Evolutionary conservation across 306 rosid species (phyloP).

Genomic region (Castanea mollissima): DNA sequence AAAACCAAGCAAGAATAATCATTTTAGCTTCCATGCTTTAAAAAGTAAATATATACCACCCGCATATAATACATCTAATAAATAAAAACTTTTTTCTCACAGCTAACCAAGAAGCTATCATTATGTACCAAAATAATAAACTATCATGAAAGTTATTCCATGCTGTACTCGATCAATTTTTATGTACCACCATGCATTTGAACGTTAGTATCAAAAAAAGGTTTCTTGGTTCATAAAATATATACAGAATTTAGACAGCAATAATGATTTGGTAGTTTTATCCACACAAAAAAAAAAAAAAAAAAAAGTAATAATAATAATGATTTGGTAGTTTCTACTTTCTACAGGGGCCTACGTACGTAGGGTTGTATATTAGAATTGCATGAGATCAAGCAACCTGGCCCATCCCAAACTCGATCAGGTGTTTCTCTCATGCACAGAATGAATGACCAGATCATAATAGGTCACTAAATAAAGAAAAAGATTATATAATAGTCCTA

Average conservation of each 20-base stretch:
- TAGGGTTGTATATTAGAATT: not conserved
- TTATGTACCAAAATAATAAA: not conserved
- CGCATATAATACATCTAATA: not conserved
- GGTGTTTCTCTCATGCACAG: not conserved
- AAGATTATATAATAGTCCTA: not conserved
- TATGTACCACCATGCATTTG: no score
- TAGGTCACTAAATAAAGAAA: not conserved
- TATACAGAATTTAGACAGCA: not conserved
- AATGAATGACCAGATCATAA: not conserved
- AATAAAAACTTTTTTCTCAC: not conserved
- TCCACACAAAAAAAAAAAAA: no score
- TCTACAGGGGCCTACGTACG: not conserved
- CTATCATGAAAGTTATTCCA: not conserved
- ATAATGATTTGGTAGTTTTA: not conserved
- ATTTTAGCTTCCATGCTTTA: conserved; percentile 10
- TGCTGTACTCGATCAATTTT: not conserved
- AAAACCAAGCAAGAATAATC: conserved; percentile 23
- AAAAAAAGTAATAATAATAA: not conserved
- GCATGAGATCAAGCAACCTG: not conserved
- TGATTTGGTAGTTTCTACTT: not conserved
- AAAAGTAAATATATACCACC: conserved; percentile 10
- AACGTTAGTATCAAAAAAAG: no score
- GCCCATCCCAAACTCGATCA: not conserved
- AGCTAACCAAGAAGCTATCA: not conserved
- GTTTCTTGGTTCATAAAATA: not conserved